Conservation (phyloP, 2,329 filamentous ascomycete genomes). For the Grosmannia huntii region DNA sequence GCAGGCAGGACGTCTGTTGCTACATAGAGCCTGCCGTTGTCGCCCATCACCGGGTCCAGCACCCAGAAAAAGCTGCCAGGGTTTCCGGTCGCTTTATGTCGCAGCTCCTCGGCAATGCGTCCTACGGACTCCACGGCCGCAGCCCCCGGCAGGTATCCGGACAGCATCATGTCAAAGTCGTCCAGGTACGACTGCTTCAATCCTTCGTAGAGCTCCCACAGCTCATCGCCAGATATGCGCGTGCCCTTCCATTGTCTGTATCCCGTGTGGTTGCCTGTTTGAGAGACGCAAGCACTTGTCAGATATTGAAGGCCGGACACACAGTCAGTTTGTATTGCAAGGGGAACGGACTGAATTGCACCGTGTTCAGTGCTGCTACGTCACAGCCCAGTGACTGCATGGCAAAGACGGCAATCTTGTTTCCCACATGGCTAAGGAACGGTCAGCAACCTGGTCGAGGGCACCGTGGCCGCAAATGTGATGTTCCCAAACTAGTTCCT, state of each 20-base stretch:
- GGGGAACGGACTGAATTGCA: constrained; percentile 73
- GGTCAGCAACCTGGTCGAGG: neutral
- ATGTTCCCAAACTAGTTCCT: neutral
- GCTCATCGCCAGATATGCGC: constrained; percentile 67
- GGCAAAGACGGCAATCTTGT: constrained; percentile 91
- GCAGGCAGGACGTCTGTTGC: constrained; percentile 82
- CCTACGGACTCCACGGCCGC: constrained; percentile 75
- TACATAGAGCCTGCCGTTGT: constrained; percentile 86
- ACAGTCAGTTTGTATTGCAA: neutral
- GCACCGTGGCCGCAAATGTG: neutral
- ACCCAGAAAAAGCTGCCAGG: constrained; percentile 91
- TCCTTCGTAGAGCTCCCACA: constrained; percentile 72
- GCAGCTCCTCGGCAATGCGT: constrained; percentile 68
- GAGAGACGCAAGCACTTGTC: neutral
- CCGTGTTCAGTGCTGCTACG: constrained; percentile 86
- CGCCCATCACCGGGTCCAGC: constrained; percentile 95
- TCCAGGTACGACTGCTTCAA: constrained; percentile 73
- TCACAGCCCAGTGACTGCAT: constrained; percentile 91
- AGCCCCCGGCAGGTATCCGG: constrained; percentile 85
- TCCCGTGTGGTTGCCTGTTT: constrained; percentile 80
- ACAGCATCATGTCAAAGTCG: constrained; percentile 87
- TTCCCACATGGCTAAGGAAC: constrained; percentile 72
- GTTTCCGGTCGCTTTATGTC: constrained; percentile 47
- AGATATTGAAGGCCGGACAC: neutral
- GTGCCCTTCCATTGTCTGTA: constrained; percentile 84